Conservation (phyloP, 2,329 filamentous ascomycete species). For the Colletotrichum cuscutae region DNA sequence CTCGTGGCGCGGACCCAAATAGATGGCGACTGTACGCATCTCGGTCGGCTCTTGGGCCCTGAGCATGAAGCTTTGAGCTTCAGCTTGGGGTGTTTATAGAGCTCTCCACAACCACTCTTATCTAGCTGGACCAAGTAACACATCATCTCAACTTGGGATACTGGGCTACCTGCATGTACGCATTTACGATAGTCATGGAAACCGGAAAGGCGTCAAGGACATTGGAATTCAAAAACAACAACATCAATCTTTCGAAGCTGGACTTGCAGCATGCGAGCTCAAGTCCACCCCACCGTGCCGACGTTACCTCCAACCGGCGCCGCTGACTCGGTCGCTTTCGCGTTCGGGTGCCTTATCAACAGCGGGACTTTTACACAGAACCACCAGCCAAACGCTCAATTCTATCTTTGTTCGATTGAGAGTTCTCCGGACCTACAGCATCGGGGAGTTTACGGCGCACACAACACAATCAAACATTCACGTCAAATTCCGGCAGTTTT, state of each 20-base stretch:
- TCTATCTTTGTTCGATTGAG: background rate
- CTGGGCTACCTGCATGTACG: background rate
- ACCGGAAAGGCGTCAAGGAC: background rate
- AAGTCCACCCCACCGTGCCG: background rate
- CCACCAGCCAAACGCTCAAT: background rate
- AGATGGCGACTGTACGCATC: background rate
- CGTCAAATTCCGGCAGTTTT: background rate
- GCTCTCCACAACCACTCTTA: background rate
- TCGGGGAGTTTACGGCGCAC: slow-evolving; percentile 7
- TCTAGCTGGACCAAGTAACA: background rate
- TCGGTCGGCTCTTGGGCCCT: background rate
- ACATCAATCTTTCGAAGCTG: background rate
- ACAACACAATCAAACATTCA: background rate
- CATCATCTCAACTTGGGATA: background rate
- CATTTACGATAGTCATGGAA: slow-evolving; percentile 3
- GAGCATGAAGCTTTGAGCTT: background rate
- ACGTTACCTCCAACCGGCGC: background rate
- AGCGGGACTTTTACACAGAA: too few relatives aligned
- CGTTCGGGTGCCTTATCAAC: background rate
- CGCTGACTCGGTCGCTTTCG: background rate
- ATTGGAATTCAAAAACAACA: background rate
- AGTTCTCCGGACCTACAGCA: background rate
- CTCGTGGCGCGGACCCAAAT: slow-evolving; percentile 30
- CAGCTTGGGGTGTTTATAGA: background rate
- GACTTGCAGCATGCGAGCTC: background rate